These are phyloP conservation scores for Dictyostelium intermedium DNA, from an alignment of 78 protist species.

Conservation along the genomic window DNA sequence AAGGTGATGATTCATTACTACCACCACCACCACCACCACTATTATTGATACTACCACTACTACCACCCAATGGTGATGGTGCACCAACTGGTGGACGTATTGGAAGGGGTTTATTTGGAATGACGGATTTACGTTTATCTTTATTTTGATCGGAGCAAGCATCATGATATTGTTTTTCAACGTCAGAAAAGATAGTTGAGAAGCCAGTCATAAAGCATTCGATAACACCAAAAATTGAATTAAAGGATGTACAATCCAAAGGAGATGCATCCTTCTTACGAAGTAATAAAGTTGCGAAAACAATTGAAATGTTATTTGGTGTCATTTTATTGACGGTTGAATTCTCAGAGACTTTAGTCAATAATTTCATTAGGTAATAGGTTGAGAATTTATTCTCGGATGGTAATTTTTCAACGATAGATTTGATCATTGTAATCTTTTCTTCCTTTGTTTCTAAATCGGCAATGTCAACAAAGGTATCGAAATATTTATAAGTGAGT, in stretches of 20 bases:
- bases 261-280: slow-evolving; percentile 64
- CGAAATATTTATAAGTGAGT: slow-evolving; percentile 58
- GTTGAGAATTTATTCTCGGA: slow-evolving; percentile 30
- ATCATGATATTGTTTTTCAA: slow-evolving; percentile 22
- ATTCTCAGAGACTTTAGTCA: slow-evolving; percentile 67
- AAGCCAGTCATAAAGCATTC: slow-evolving; percentile 77
- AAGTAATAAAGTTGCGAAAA: slow-evolving; percentile 76
- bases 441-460: slow-evolving; percentile 20
- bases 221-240: slow-evolving; percentile 43
- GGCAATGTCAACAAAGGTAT: slow-evolving; percentile 57
- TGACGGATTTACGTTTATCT: slow-evolving; percentile 20
- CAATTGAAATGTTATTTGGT: slow-evolving; percentile 70
- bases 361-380: slow-evolving; percentile 49
- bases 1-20: neutral
- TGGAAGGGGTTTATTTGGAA: slow-evolving; percentile 54
- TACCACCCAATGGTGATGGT: neutral
- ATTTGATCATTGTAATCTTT: neutral
- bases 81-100: neutral
- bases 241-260: slow-evolving; percentile 63
- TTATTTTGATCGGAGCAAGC: neutral
- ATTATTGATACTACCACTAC: neutral
- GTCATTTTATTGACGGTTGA: slow-evolving; percentile 78
- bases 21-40: neutral
- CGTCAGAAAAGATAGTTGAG: neutral
- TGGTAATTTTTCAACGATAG: slow-evolving; percentile 22